Base-by-base conservation (phyloP, 225 moss, liverwort and hornwort species). In the Rhytidiadelphus loreus region DNA sequence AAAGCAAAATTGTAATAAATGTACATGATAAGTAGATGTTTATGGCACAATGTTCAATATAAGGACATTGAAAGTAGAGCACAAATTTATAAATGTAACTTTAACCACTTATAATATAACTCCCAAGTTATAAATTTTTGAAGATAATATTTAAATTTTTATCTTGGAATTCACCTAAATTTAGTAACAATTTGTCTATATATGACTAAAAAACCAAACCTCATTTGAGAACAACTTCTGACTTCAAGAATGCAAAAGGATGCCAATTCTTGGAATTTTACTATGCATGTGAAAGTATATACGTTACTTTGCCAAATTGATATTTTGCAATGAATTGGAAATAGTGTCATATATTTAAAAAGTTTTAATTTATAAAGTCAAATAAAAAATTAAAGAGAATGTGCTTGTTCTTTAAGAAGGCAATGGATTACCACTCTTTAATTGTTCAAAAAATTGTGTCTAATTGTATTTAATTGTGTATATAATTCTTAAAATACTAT, bases 251-350 rank as follows among this genome's bases (percentile, higher is more conserved):
- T 46, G 46, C 46, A 46, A 46, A 46, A 46, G 46, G 9, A 46
- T 7, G 7, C 9, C 46, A 46, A 7, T 46, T 2, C 5, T 37
- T 11, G 3, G 12, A 66, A 3, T 65, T 2, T 65, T 6, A 65
- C 37, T 0, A 21, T 66, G 5, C 11, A 11, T 11, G 12, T 68
- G 12, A 68, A 22, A 0, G 1, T n/a, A n/a, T 0, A 2, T n/a
- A 68, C 37, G n/a, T n/a, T n/a, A 65, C 37, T 68, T n/a, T 65
- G 20, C 11, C 65, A 65, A 65, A 65, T 35, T 65, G 11, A 35
- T 35, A 35, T 19, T 65, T 65, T 65, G 19, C 6, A 65, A 65
- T 35, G 65, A 19, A 35, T 35, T 35, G 10, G 11, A 65, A 37
- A 65, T 35, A 65, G 3, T 65, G 19, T 33, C 5, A 9, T 9